phyloP scores from a whole-genome alignment of 805 yeast species.

The Yueomyces sinensis region DNA sequence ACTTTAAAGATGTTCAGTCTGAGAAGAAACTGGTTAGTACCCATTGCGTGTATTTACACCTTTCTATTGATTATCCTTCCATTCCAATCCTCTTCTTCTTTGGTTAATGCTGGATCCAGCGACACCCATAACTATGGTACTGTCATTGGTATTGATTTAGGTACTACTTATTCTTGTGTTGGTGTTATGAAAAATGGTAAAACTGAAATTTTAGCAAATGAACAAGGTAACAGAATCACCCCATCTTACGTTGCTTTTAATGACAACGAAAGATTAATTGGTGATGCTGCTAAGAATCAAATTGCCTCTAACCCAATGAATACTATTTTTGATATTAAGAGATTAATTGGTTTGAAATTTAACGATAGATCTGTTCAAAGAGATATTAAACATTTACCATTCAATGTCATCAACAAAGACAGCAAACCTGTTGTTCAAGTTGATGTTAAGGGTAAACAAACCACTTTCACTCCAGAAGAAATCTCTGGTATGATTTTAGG shows the following conservation, averaged over 20 bases:
- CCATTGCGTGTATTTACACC: slow-evolving; percentile 30
- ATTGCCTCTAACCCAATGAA: slow-evolving; percentile 79
- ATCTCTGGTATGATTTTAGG: slow-evolving; percentile 83
- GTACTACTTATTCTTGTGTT: slow-evolving; percentile 95
- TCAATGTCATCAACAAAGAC: slow-evolving; percentile 47
- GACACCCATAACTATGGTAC: slow-evolving; percentile 41
- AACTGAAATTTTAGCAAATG: slow-evolving; percentile 88
- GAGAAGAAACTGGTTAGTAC: slow-evolving; percentile 28
- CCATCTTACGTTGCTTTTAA: slow-evolving; percentile 92
- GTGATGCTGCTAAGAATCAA: slow-evolving; percentile 95
- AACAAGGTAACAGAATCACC: slow-evolving; percentile 95
- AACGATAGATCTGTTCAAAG: slow-evolving; percentile 64
- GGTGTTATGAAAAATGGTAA: slow-evolving; percentile 77
- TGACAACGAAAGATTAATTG: slow-evolving; percentile 82
- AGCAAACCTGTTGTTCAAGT: slow-evolving; percentile 82
- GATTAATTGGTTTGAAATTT: slow-evolving; percentile 79
- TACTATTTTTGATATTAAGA: slow-evolving; percentile 83
- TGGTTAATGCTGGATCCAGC: slow-evolving; percentile 20
- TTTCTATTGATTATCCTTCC: slow-evolving; percentile 21
- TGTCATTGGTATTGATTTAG: slow-evolving; percentile 90
- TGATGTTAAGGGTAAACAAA: slow-evolving; percentile 56
- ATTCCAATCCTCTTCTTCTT: slow-evolving; percentile 7
- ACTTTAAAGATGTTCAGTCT: not conserved
- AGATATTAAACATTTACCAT: slow-evolving; percentile 78
- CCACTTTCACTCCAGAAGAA: slow-evolving; percentile 82